Conservation (phyloP, 768 basidiomycete genomes). For the Trametes meyenii region DNA sequence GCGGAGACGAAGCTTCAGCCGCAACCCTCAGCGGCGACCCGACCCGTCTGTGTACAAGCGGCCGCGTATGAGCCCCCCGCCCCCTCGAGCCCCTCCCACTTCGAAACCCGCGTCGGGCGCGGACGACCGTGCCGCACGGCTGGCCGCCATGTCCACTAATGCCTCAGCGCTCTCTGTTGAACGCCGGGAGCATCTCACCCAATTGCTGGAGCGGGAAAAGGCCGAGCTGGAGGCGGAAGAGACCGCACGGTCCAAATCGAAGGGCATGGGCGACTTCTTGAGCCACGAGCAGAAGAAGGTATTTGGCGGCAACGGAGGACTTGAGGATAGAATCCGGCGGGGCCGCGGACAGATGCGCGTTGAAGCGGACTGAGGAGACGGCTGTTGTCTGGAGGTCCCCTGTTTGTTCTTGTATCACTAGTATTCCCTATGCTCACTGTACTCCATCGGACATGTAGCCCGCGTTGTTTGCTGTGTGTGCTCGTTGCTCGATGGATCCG, state of each 20-base stretch:
- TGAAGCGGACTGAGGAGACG: slow-evolving; percentile 52
- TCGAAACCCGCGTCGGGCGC: slow-evolving; percentile 24
- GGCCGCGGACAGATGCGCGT: slow-evolving; percentile 72
- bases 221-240: slow-evolving; percentile 77
- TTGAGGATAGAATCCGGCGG: slow-evolving; percentile 78
- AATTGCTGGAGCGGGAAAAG: slow-evolving; percentile 75
- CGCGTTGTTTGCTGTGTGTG: not conserved
- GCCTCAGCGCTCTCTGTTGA: slow-evolving; percentile 69
- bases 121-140: slow-evolving; percentile 75
- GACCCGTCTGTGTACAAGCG: slow-evolving; percentile 47
- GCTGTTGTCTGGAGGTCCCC: not conserved
- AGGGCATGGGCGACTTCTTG: slow-evolving; percentile 81
- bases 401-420: slow-evolving; percentile 13
- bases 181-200: slow-evolving; percentile 70
- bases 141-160: slow-evolving; percentile 85
- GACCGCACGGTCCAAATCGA: slow-evolving; percentile 64
- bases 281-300: slow-evolving; percentile 84
- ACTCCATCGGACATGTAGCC: not conserved
- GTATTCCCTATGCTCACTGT: slow-evolving; percentile 2
- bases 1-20: slow-evolving; percentile 43
- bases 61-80: slow-evolving; percentile 45
- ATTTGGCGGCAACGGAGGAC: slow-evolving; percentile 74
- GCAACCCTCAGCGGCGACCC: slow-evolving; percentile 34
- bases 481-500: too few relatives aligned
- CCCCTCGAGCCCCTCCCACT: slow-evolving; percentile 23